Evolutionary conservation across 169 alveolate species (phyloP).

Genomic region (Cystoisospora suis): DNA sequence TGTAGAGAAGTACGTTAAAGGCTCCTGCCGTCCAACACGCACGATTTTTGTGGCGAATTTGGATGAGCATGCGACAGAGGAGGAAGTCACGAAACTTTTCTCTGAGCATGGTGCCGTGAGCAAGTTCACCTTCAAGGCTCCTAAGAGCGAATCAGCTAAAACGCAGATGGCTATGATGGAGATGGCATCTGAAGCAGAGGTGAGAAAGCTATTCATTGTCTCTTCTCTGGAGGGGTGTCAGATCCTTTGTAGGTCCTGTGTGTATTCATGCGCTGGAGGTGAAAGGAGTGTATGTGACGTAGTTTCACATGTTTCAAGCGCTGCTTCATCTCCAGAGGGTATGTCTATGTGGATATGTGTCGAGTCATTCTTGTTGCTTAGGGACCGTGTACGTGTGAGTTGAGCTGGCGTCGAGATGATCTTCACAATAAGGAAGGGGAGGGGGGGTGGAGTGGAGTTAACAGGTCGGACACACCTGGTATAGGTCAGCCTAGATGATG

Average conservation of each 20-base stretch:
- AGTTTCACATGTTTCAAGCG: no score
- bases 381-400: no score
- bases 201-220: not conserved
- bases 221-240: not conserved
- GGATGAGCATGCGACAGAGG: slow-evolving; percentile 68
- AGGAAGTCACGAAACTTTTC: slow-evolving; percentile 65
- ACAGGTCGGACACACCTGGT: no score
- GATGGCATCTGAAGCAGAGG: slow-evolving; percentile 51
- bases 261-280: not conserved
- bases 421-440: no score
- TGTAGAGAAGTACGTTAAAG: slow-evolving; percentile 72
- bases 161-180: slow-evolving; percentile 66
- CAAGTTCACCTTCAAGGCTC: slow-evolving; percentile 42
- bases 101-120: slow-evolving; percentile 67
- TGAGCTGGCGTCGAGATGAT: no score
- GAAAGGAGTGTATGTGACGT: no score
- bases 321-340: no score
- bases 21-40: slow-evolving; percentile 76
- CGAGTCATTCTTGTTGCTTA: no score
- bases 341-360: no score
- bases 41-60: slow-evolving; percentile 75
- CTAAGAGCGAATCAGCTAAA: slow-evolving; percentile 54
- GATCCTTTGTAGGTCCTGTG: not conserved
- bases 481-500: no score
- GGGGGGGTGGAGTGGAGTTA: no score